Evolutionary conservation across 306 rosid species (phyloP), one percentile per base, ranked within the genome.

Genomic region (Quercus alba): DNA sequence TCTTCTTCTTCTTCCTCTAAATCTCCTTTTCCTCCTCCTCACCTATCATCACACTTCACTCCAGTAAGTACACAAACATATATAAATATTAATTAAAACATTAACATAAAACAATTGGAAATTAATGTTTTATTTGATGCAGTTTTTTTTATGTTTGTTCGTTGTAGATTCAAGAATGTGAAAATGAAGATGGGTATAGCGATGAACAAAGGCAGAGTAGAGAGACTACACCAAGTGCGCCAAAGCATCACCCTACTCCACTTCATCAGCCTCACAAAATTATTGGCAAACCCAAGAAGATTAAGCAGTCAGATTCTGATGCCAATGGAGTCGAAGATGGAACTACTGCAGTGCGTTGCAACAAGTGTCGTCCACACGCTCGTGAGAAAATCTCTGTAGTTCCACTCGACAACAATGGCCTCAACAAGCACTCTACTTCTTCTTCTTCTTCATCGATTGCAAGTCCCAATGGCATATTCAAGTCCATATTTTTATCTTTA

Each of bases 321-420:
- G 25, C 44, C 51, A 74, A 73, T 5, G 82, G 57, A 13, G 54
- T 49, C 5, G 17, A 49, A 49, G 83, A 78, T 23, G 97, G 89
- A 3, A 87, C 68, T 3, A 86, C 96, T 17, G 90, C 97, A 6
- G 90, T 95, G 10, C 84, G 86, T 4, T 95, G 97, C 88, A 88
- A 88, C 88, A 93, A 91, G 85, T 96, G 99, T 77, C 88, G 99
- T 10, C 99, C 99, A 1, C 85, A 88, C 30, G 80, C 88, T 5
- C 89, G 99, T 2, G 99, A 96, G 78, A 96, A 89, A 86, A 86
- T 91, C 86, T 89, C 97, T 14, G 89, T 96, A 7, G 92, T 88
- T 21, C 98, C 99, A 0, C 75, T 89, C 9, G 98, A 96, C 21
- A 83, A 56, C 84, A 86, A 71, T 20, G 80, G 73, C 30, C 44